Evolutionary conservation across 2,329 filamentous ascomycete species (phyloP), one percentile per base, ranked within the genome.

Genomic region (Pestalotiopsis sp.): DNA sequence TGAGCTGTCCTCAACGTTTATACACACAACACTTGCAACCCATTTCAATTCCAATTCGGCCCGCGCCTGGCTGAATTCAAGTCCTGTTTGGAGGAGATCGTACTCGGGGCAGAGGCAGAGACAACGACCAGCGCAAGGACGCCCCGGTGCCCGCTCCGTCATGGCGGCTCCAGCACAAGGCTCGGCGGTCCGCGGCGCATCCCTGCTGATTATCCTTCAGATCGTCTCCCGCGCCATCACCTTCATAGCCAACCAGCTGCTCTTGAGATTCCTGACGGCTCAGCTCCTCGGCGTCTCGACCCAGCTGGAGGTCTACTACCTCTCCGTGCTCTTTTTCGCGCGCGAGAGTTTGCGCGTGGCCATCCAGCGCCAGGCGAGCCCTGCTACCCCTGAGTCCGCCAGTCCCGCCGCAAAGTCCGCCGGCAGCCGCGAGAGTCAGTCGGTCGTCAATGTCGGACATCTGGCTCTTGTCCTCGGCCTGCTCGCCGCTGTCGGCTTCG

Each of bases 281-380:
- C 88, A 92, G 69, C 86, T 97, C 0, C 87, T 99, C 1, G 96
- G 95, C 5, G 86, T 97, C 4, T 92, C 95, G 2, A 92, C 95
- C 0, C 96, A 98, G 79, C 87, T 99, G 3, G 96, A 99, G 75
- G 90, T 98, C 0, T 98, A 95, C 79, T 95, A 95, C 69, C 92
- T 97, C 59, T 94, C 94, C 0, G 91, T 97, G n/a, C 86, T 99
- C 0, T 98, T 97, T 80, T 98, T 99, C 76, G 92, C 96, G 0
- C 89, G 96, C 52, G 96, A 99, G 81, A 95, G 92, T 75, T 83
- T 98, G 63, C 91, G 96, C 17, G 92, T 97, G n/a, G 94, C 95
- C 31, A 89, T 97, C 45, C 95, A 98, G 81, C 88, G 96, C 65
- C 92, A 95, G 73, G 82, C 83, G 65, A 71, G 71, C 68, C 64